Evolutionary conservation across 495 filamentous ascomycete genomes (phyloP).

Genomic region (Aspergillus bertholletiae): DNA sequence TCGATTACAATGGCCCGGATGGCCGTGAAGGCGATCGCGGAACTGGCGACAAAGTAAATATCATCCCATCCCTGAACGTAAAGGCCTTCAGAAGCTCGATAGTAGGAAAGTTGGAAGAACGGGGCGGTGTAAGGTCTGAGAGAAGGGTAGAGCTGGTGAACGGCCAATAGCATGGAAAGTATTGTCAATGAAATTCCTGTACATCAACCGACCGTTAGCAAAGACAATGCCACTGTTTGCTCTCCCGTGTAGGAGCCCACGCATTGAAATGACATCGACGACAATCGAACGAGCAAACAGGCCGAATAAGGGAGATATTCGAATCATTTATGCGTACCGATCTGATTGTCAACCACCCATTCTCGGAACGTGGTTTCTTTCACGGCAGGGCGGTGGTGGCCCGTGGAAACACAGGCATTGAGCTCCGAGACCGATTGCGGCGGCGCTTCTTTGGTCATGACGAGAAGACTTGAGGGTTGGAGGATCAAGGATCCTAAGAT

Average conservation of each 20-base stretch:
- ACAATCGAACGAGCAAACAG: background rate
- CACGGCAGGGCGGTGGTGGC: constrained; percentile 21
- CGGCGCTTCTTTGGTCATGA: constrained; percentile 35
- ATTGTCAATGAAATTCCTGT: constrained; percentile 75
- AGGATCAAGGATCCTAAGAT: constrained; percentile 15
- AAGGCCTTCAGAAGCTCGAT: constrained; percentile 58
- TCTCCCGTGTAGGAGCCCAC: background rate
- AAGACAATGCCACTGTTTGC: background rate
- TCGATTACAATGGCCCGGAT: constrained; percentile 84
- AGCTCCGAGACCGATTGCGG: constrained; percentile 32
- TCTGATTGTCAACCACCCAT: constrained; percentile 52
- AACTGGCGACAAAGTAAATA: constrained; percentile 72
- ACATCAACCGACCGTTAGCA: constrained; percentile 18
- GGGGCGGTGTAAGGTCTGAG: constrained; percentile 74
- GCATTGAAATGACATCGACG: background rate
- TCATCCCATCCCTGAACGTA: constrained; percentile 80
- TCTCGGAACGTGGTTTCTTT: constrained; percentile 48
- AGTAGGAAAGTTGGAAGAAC: constrained; percentile 84
- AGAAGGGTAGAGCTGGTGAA: constrained; percentile 75
- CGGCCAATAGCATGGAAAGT: constrained; percentile 69
- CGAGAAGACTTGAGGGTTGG: constrained; percentile 3
- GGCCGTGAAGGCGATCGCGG: constrained; percentile 79
- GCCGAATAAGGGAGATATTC: background rate
- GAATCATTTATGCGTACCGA: constrained; percentile 37
- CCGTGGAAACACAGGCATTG: constrained; percentile 43